Evolutionary conservation across 75 land plant species (phyloP).

Genomic region (Sequoia sempervirens): DNA sequence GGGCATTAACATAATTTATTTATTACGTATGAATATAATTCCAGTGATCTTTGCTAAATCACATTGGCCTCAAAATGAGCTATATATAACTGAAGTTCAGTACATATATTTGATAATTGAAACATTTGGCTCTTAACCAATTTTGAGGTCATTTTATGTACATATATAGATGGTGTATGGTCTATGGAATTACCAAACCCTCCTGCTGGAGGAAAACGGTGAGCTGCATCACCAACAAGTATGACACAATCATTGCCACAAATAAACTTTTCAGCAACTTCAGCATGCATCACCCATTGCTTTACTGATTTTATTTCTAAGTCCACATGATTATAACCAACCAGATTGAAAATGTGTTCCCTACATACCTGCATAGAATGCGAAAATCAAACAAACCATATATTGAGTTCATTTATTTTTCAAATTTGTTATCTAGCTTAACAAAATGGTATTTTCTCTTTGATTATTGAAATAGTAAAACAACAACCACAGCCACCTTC

Average conservation of each 20-base stretch:
- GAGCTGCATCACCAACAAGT: constrained; percentile 97
- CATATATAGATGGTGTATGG: neutral
- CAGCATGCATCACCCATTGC: constrained; percentile 96
- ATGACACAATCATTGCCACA: constrained; percentile 48
- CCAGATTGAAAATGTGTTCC: constrained; percentile 51
- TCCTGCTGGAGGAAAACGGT: constrained; percentile 98
- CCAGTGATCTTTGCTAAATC: neutral
- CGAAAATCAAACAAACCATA: neutral
- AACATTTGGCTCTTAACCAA: neutral
- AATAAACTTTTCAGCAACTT: constrained; percentile 75
- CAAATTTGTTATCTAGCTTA: neutral
- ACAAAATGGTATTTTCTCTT: neutral
- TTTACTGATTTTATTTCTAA: constrained; percentile 65
- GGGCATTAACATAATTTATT: neutral
- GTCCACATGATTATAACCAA: constrained; percentile 46
- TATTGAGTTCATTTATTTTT: neutral
- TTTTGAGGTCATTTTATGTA: neutral
- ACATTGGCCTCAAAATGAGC: neutral
- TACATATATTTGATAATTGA: neutral
- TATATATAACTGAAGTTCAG: neutral
- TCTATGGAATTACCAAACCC: constrained; percentile 74
- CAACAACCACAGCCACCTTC: neutral
- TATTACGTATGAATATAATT: neutral
- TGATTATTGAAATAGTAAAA: neutral
- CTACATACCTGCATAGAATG: constrained; percentile 58